Evolutionary conservation across 2,329 filamentous ascomycete species (phyloP), one percentile per base, ranked within the genome.

Genomic region (Aureobasidium sp.): DNA sequence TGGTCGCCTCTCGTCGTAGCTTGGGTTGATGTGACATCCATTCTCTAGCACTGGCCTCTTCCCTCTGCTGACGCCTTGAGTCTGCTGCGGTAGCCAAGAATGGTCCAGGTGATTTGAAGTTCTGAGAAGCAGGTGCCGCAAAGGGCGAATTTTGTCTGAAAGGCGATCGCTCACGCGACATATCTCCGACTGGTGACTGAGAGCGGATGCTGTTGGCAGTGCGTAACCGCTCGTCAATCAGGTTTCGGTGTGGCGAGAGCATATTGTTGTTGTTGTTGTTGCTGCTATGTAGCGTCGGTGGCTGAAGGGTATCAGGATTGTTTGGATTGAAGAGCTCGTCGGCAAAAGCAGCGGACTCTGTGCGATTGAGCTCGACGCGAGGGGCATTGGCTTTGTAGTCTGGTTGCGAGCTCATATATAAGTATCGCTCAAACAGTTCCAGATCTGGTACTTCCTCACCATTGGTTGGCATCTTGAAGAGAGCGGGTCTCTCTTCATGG

Each of bases 241-340:
- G 75, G 66, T 79, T 82, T 64, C 79, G 79, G 68, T 81, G 79
- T 4, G 80, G 79, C 55, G 79, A 79, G 42, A 82, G 68, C 74
- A 70, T 66, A 83, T 76, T 0, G 83, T 81, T 0, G 82, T 82
- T 66, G 83, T 76, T 0, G 83, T 81, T 0, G 82, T 82, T 34
- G 32, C 8, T 32, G 29, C 8, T 64, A 85, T 86, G 68, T 82
- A 76, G 68, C 52, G 79, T 77, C 9, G 79, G 79, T 3, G 84
- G 77, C 5, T 84, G 77, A 13, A 51, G 46, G 3, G 57, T 34
- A 0, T 82, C 82, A 69, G 86, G 80, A 64, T 86, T 85, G 68
- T 80, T 82, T 0, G 88, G 87, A 68, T 87, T 91, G 79, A 90
- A 96, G 0, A 96, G 82, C 73, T 94, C 90, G 72, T 96, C 92